phyloP scores from a whole-genome alignment of 129 eudicot genomes.

The Artemisia argyi region DNA sequence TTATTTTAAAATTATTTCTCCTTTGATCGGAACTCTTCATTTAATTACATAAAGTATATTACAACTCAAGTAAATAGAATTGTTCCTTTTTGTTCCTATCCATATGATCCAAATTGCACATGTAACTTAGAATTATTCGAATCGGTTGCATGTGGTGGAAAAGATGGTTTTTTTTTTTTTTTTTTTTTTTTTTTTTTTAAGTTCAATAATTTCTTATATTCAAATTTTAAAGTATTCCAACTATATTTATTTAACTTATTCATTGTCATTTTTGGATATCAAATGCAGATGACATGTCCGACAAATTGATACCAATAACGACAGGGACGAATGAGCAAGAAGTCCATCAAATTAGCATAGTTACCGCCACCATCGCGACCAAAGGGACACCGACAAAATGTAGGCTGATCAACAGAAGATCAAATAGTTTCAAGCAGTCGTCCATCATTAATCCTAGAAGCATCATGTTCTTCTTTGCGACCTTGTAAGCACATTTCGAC shows the following conservation, averaged over 20 bases:
- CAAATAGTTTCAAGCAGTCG: conserved; percentile 58
- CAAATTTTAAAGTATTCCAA: background rate
- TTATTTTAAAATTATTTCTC: too few relatives aligned
- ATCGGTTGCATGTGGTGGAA: too few relatives aligned
- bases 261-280: too few relatives aligned
- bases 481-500: background rate
- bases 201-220: background rate
- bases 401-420: conserved; percentile 39
- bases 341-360: conserved; percentile 44
- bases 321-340: too few relatives aligned
- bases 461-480: conserved; percentile 33
- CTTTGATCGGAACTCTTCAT: background rate
- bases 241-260: background rate
- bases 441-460: conserved; percentile 54
- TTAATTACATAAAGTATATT: conserved; percentile 9
- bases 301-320: too few relatives aligned
- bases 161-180: too few relatives aligned
- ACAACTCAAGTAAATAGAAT: background rate
- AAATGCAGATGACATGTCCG: too few relatives aligned
- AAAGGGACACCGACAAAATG: conserved; percentile 30
- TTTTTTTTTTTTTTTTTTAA: conserved; percentile 4
- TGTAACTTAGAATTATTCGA: too few relatives aligned
- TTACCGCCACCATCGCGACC: conserved; percentile 28
- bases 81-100: conserved; percentile 15
- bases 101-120: conserved; percentile 28